Evolutionary conservation across 768 basidiomycete genomes (phyloP), one percentile per base, ranked within the genome.

Genomic region (Heimioporus sp.): DNA sequence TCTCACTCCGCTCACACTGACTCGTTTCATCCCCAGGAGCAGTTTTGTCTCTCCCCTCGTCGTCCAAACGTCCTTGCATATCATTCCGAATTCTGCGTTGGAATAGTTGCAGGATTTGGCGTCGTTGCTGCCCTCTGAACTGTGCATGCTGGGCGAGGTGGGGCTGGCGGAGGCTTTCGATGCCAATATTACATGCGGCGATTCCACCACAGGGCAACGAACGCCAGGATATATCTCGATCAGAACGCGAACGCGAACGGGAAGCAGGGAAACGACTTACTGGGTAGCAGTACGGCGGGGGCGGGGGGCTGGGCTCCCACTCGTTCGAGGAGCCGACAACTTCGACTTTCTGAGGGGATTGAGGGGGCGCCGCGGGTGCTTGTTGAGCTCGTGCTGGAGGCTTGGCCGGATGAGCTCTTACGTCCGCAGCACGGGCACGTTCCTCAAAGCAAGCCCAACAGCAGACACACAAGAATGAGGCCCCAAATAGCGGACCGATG

Each of bases 201-300:
- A 5, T 28, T 28, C 24, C 24, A 6, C 24, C 24, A 28, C 24
- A 28, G 24, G 24, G 5, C 3, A 28, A 28, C 24, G 24, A 28
- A 28, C 24, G 6, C 24, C 13, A 9, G n/a, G 2, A 12, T 5
- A 11, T 36, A 19, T 28, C 24, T 28, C 24, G 24, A 28, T 28
- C 24, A 28, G 24, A 28, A 28, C 1, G 24, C 24, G 7, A 7
- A 28, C 24, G 24, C 5, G 24, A 28, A 28, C 24, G 5, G 24
- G 7, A 28, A 5, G 24, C 24, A 19, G 4, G 2, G 16, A 7
- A 16, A 30, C 4, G n/a, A 45, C 47, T 43, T 16, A 56, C 55
- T 11, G 44, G 55, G 50, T 49, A 56, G 17, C 42, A 56, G 4
- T 12, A 16, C n/a, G 37, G 37, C 5, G 37, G 37, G 9, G 55